phyloP scores from a whole-genome alignment of 768 basidiomycete genomes.

The Pisolithus sp. region DNA sequence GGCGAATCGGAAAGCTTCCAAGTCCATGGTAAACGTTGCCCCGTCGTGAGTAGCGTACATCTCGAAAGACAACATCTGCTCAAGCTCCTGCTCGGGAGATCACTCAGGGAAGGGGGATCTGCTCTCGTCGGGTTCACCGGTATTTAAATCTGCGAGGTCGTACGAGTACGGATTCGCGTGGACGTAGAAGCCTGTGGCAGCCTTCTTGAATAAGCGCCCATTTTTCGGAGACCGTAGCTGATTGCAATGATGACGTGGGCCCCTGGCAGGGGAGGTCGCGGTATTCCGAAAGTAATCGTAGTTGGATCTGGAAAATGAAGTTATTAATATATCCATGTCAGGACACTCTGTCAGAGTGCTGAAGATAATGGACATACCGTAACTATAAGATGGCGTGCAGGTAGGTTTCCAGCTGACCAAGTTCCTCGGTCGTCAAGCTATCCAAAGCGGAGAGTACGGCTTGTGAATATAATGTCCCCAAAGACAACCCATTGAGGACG shows the following conservation, averaged over 20 bases:
- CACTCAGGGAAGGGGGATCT: not conserved
- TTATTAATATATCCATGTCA: not conserved
- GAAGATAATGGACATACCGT: not conserved
- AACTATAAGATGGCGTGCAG: constrained; percentile 5
- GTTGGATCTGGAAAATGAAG: not conserved
- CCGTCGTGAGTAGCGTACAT: not conserved
- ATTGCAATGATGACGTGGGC: not conserved
- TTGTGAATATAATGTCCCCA: constrained; percentile 2
- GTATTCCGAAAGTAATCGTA: not conserved
- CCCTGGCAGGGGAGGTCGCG: not conserved
- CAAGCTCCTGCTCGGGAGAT: not conserved
- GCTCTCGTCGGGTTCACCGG: not conserved
- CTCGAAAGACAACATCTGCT: not conserved
- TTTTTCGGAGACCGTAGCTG: not conserved
- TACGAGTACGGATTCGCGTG: not conserved
- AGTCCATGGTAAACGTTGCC: not conserved
- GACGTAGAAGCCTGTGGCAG: not conserved
- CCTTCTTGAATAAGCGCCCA: constrained; percentile 2
- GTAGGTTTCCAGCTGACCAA: not conserved
- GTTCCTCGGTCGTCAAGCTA: not conserved
- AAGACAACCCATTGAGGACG: constrained; percentile 6
- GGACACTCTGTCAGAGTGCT: not conserved
- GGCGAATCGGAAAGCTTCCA: not conserved
- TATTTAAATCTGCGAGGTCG: constrained; percentile 2
- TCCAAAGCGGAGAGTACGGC: constrained; percentile 6